phyloP scores from a whole-genome alignment of 495 filamentous ascomycete species.

The Penicillium steckii region DNA sequence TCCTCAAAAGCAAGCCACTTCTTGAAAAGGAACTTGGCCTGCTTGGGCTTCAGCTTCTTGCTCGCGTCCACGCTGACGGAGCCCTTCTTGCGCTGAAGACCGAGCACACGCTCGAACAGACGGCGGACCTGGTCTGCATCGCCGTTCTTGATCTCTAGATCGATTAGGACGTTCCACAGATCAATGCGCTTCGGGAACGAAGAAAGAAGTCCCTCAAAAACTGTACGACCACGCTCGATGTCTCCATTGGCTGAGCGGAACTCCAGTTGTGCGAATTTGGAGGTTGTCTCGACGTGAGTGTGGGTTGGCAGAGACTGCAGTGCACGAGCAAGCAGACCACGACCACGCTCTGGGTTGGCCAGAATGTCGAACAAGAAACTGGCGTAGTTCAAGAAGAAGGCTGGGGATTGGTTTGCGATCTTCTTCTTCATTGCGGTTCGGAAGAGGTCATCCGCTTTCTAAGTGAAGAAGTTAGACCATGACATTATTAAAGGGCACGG shows the following conservation, averaged over 20 bases:
- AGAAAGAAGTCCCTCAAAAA: slow-evolving; percentile 84
- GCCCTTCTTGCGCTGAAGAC: slow-evolving; percentile 56
- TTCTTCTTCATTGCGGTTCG: slow-evolving; percentile 83
- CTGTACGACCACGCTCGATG: slow-evolving; percentile 86
- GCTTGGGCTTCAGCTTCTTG: slow-evolving; percentile 62
- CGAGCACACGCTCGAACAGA: slow-evolving; percentile 76
- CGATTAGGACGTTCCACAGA: slow-evolving; percentile 87
- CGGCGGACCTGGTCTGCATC: slow-evolving; percentile 65
- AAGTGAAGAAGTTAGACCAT: slow-evolving; percentile 31
- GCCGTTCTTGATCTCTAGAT: slow-evolving; percentile 73
- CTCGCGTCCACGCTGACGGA: slow-evolving; percentile 28
- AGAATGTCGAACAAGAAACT: slow-evolving; percentile 79
- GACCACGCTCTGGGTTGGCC: slow-evolving; percentile 67
- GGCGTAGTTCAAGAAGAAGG: slow-evolving; percentile 92
- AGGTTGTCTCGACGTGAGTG: slow-evolving; percentile 73
- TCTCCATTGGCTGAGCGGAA: slow-evolving; percentile 83
- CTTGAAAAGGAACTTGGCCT: slow-evolving; percentile 79
- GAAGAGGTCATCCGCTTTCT: slow-evolving; percentile 92
- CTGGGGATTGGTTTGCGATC: slow-evolving; percentile 63
- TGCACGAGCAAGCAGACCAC: slow-evolving; percentile 79
- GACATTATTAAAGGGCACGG: not conserved
- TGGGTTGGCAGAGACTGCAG: slow-evolving; percentile 74
- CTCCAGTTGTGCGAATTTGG: slow-evolving; percentile 86
- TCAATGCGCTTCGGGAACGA: slow-evolving; percentile 87
- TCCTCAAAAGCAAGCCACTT: slow-evolving; percentile 81